These are phyloP conservation scores for Sphaerulina vaccinii DNA, from an alignment of 2,329 filamentous ascomycete genomes.

Conservation along the genomic window DNA sequence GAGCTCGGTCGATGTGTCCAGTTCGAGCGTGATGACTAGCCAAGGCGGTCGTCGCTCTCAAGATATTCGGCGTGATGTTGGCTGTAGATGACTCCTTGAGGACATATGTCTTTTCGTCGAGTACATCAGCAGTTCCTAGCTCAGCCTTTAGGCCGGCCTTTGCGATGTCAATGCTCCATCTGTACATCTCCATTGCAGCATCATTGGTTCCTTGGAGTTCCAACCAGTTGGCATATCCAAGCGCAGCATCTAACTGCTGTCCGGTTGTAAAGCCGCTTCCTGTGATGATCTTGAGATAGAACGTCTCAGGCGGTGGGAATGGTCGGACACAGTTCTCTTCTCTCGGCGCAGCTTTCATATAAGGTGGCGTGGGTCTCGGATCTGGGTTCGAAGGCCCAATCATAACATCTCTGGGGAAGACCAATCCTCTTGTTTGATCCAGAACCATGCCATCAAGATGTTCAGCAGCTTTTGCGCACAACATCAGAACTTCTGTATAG, in stretches of 20 bases:
- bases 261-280: constrained; percentile 75
- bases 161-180: constrained; percentile 74
- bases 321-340: constrained; percentile 74
- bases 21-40: constrained; percentile 73
- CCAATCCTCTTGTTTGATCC: constrained; percentile 64
- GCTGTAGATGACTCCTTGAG: constrained; percentile 54
- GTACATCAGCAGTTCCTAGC: constrained; percentile 39
- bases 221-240: constrained; percentile 82
- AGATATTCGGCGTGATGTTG: constrained; percentile 59
- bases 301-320: constrained; percentile 69
- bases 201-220: constrained; percentile 69
- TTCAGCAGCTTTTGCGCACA: constrained; percentile 72
- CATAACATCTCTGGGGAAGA: constrained; percentile 71
- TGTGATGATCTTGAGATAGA: constrained; percentile 78
- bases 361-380: constrained; percentile 69
- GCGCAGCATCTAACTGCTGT: constrained; percentile 76
- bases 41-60: constrained; percentile 72
- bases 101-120: constrained; percentile 63
- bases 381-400: constrained; percentile 80
- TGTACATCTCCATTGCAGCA: constrained; percentile 69
- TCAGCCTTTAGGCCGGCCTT: constrained; percentile 50
- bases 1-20: constrained; percentile 64
- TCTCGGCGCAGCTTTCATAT: constrained; percentile 60
- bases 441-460: constrained; percentile 76
- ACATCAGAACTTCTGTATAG: constrained; percentile 81